Evolutionary conservation across 345 rosid species (phyloP).

Genomic region (Dovyalis caffra): DNA sequence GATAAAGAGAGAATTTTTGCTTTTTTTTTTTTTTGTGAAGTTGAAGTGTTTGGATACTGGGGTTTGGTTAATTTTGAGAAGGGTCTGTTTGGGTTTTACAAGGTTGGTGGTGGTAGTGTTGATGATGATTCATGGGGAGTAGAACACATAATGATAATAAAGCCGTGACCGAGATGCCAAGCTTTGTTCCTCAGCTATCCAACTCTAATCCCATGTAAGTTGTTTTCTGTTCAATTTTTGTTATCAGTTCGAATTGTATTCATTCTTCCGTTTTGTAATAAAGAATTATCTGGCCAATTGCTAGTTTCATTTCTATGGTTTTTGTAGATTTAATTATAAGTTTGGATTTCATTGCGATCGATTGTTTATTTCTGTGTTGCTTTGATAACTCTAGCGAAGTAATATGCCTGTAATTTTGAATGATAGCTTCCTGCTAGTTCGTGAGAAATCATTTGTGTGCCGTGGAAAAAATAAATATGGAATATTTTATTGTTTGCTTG

Average conservation of each 20-base stretch:
- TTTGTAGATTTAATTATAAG: not conserved
- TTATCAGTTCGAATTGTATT: not conserved
- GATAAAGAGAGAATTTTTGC: not conserved
- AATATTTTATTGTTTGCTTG: not conserved
- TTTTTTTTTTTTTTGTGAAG: not conserved
- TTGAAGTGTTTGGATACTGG: not conserved
- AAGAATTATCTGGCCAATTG: not conserved
- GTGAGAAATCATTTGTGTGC: not conserved
- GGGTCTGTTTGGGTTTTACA: not conserved
- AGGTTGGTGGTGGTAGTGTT: constrained; percentile 19
- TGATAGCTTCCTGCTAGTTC: not conserved
- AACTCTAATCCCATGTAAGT: constrained; percentile 45
- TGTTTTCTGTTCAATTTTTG: not conserved
- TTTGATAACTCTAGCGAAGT: not conserved
- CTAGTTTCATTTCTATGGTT: not conserved
- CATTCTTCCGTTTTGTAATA: not conserved
- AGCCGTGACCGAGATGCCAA: constrained; percentile 49
- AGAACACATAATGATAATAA: constrained; percentile 39
- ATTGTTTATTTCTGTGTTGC: not conserved
- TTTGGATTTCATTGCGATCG: not conserved
- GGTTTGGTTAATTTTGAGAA: not conserved
- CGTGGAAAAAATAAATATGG: not conserved
- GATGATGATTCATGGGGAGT: constrained; percentile 44
- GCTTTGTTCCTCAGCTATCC: constrained; percentile 43
- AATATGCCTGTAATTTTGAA: not conserved